Evolutionary conservation across 1,284 basidiomycete species (phyloP).

Genomic region (Microbotryomycetes sp.): DNA sequence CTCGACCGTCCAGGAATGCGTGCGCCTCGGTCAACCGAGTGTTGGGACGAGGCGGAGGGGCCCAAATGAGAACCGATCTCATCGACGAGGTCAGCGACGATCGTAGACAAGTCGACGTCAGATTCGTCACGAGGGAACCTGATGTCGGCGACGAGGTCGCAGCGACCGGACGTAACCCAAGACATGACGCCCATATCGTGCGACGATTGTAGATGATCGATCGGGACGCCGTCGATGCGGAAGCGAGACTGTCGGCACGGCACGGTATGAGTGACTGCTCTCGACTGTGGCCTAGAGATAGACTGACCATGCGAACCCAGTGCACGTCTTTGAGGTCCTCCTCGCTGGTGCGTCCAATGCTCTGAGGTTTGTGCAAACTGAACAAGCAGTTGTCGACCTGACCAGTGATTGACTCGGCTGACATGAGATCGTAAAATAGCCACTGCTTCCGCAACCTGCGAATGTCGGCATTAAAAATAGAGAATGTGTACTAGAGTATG

Average conservation of each 20-base stretch:
- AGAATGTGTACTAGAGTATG: slow-evolving; percentile 66
- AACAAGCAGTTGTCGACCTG: slow-evolving; percentile 98
- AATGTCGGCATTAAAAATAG: slow-evolving; percentile 90
- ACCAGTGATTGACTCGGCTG: slow-evolving; percentile 88
- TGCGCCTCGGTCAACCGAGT: background rate
- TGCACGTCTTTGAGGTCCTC: slow-evolving; percentile 70
- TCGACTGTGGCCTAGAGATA: background rate
- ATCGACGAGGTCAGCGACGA: slow-evolving; percentile 84
- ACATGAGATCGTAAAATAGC: slow-evolving; percentile 62
- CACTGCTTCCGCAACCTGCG: slow-evolving; percentile 81
- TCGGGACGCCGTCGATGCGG: slow-evolving; percentile 90
- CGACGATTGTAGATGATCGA: slow-evolving; percentile 89
- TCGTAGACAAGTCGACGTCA: slow-evolving; percentile 63
- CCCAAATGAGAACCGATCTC: slow-evolving; percentile 50
- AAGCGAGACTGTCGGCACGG: slow-evolving; percentile 63
- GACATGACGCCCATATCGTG: slow-evolving; percentile 78
- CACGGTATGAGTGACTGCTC: background rate
- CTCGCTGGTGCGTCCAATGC: slow-evolving; percentile 80
- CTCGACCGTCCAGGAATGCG: slow-evolving; percentile 15
- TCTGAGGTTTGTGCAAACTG: slow-evolving; percentile 93
- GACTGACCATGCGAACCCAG: slow-evolving; percentile 78
- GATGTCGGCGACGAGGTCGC: slow-evolving; percentile 95
- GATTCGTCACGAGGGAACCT: slow-evolving; percentile 71
- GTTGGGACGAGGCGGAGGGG: no score
- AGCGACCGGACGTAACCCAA: slow-evolving; percentile 94